phyloP scores from a whole-genome alignment of 352 stramenopile species.

The Thraustochytrium striatum region DNA sequence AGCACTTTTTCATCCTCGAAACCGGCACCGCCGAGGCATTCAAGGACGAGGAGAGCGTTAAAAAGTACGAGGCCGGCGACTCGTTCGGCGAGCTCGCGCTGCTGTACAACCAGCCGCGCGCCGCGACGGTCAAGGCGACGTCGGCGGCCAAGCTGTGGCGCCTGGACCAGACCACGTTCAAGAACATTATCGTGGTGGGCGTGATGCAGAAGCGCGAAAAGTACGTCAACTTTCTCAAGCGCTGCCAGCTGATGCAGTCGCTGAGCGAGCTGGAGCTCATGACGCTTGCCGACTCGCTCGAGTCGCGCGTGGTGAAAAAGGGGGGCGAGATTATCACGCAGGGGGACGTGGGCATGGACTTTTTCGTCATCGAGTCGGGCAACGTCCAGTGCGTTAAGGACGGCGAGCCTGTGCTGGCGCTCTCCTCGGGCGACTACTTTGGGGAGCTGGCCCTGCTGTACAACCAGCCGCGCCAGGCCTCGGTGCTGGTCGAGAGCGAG shows the following conservation, averaged over 20 bases:
- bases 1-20: constrained; percentile 24
- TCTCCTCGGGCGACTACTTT: constrained; percentile 71
- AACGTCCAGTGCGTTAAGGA: constrained; percentile 80
- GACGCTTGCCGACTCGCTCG: constrained; percentile 60
- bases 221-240: constrained; percentile 61
- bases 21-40: constrained; percentile 2
- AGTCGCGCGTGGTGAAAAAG: constrained; percentile 56
- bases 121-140: constrained; percentile 69
- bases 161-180: constrained; percentile 40
- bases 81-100: constrained; percentile 89
- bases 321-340: constrained; percentile 80
- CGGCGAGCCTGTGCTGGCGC: constrained; percentile 51
- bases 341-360: constrained; percentile 82
- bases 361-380: constrained; percentile 86
- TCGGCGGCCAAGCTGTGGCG: neutral
- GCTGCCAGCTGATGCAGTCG: constrained; percentile 70
- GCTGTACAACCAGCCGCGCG: constrained; percentile 87
- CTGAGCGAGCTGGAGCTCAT: constrained; percentile 74
- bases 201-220: neutral
- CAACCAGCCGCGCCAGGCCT: constrained; percentile 78
- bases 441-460: constrained; percentile 83
- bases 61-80: constrained; percentile 56
- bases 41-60: constrained; percentile 53
- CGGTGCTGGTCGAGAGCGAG: constrained; percentile 77
- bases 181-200: constrained; percentile 15